Evolutionary conservation across 2,329 filamentous ascomycete genomes (phyloP).

Genomic region (Ilyonectria mors-panacis): DNA sequence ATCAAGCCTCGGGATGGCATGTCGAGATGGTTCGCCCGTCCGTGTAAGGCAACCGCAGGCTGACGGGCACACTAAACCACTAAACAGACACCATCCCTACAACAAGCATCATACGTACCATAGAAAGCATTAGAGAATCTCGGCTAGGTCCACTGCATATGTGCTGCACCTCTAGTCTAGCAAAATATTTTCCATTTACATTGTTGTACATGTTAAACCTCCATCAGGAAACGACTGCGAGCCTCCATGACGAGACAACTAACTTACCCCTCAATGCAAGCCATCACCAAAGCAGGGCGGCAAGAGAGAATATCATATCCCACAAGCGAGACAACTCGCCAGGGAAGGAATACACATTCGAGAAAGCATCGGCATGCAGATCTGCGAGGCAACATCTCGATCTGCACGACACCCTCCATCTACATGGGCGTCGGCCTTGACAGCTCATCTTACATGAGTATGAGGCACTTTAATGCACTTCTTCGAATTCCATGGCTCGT

Average conservation of each 20-base stretch:
- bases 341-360: neutral
- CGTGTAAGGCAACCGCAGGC: neutral
- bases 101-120: neutral
- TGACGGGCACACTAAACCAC: neutral
- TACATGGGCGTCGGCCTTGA: neutral
- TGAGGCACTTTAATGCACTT: neutral
- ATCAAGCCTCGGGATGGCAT: neutral
- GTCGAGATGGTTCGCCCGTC: neutral
- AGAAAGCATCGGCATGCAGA: neutral
- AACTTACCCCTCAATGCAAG: neutral
- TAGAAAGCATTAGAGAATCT: neutral
- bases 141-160: neutral
- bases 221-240: constrained; percentile 4
- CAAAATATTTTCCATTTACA: neutral
- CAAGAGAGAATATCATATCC: neutral
- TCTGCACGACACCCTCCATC: neutral
- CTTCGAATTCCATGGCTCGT: neutral
- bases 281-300: neutral
- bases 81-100: neutral
- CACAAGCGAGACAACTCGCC: neutral
- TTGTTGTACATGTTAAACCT: neutral
- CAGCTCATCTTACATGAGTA: constrained; percentile 6
- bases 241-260: neutral
- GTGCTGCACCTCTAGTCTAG: neutral
- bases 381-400: neutral